Conservation (phyloP, 192 early-diverging fungal genomes). For the Coemansia sp. region DNA sequence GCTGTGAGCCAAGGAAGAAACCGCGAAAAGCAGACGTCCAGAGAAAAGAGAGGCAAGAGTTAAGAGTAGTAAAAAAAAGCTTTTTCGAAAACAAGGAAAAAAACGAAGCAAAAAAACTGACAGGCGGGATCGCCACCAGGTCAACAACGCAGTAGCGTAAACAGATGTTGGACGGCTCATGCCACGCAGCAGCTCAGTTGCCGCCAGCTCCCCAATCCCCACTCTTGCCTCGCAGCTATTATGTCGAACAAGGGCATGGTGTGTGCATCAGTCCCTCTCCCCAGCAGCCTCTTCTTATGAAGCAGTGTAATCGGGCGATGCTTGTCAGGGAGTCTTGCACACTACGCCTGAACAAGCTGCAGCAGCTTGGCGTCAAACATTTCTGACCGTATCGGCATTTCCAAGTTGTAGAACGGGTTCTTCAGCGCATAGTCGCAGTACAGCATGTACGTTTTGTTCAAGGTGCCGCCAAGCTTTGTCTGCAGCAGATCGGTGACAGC, state of each 20-base stretch:
- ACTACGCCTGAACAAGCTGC: slow-evolving; percentile 32
- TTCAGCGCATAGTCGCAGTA: slow-evolving; percentile 98
- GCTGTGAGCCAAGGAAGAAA: not conserved
- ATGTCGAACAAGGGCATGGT: not conserved
- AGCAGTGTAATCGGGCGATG: not conserved
- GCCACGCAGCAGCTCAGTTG: not conserved
- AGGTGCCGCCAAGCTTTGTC: slow-evolving; percentile 44
- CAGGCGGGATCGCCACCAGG: not conserved
- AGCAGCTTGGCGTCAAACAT: slow-evolving; percentile 82
- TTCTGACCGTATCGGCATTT: slow-evolving; percentile 98
- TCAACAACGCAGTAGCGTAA: not conserved
- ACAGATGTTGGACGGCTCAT: not conserved
- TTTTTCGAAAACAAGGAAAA: not conserved
- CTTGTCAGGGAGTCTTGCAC: not conserved
- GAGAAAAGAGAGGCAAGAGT: not conserved
- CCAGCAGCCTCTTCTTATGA: not conserved
- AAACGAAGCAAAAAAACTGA: not conserved
- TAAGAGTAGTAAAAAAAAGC: not conserved
- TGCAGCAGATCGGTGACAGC: slow-evolving; percentile 81
- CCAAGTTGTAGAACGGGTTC: slow-evolving; percentile 97
- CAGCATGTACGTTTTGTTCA: slow-evolving; percentile 76
- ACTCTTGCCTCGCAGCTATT: not conserved
- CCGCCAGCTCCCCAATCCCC: not conserved
- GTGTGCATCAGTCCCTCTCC: not conserved
- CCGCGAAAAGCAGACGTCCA: too few relatives aligned